Evolutionary conservation across 148 eudicot species (phyloP).

Genomic region (Chenopodium formosanum): DNA sequence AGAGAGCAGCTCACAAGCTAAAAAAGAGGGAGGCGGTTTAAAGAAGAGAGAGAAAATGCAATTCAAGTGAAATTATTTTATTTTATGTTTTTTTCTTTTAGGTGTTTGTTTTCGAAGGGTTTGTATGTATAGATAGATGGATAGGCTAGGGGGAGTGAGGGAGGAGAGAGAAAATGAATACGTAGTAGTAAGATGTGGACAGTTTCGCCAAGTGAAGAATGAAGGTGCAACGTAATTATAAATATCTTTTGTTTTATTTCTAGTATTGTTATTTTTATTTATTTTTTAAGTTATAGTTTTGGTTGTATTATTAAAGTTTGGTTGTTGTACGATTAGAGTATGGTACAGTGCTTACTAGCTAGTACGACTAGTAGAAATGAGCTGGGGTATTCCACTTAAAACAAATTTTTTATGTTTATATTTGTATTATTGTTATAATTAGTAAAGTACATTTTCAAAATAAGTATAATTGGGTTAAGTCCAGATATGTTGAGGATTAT

Average conservation of each 20-base stretch:
- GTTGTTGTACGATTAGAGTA: neutral
- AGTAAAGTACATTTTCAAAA: no score
- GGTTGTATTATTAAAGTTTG: slow-evolving; percentile 3
- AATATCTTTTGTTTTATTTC: no score
- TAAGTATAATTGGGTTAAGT: no score
- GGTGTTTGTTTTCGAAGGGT: neutral
- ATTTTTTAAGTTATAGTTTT: no score
- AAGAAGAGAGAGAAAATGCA: neutral
- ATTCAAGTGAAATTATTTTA: no score
- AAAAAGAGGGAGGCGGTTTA: slow-evolving; percentile 14
- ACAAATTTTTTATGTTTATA: neutral
- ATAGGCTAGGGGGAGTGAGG: neutral
- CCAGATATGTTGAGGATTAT: no score
- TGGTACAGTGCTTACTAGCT: neutral
- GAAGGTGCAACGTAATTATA: neutral
- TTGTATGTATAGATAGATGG: neutral
- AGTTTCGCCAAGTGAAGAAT: neutral
- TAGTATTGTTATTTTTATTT: no score
- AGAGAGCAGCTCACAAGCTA: no score
- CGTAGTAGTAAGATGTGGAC: slow-evolving; percentile 16
- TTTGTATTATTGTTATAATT: no score
- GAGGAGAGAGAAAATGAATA: no score
- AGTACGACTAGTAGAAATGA: slow-evolving; percentile 5
- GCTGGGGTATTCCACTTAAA: slow-evolving; percentile 14
- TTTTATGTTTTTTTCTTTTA: no score